Percentiles rank a stretch among this genome's conserved stretches.
These are phyloP conservation scores for Jamesozyma gamospora DNA, from an alignment of 805 yeast genomes.

Conservation along the genomic window DNA sequence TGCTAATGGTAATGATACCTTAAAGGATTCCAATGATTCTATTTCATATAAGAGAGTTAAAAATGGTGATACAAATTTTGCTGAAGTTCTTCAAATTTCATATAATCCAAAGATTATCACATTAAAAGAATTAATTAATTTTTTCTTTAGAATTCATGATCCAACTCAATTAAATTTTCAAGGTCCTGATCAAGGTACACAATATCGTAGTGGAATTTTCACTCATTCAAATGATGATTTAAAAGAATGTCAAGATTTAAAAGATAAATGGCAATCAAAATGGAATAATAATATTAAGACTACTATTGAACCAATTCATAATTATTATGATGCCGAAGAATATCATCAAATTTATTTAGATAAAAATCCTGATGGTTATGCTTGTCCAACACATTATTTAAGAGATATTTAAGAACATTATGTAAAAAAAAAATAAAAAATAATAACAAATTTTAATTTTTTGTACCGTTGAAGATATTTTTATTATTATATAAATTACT, in stretches of 20 bases:
- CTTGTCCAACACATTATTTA: slow-evolving; percentile 80
- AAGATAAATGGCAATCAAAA: slow-evolving; percentile 50
- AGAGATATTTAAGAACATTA: slow-evolving; percentile 36
- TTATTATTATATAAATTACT: no score
- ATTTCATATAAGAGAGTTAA: slow-evolving; percentile 62
- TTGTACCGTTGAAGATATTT: slow-evolving; percentile 11
- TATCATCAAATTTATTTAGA: slow-evolving; percentile 80
- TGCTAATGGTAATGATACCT: slow-evolving; percentile 57
- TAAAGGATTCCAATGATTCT: slow-evolving; percentile 33
- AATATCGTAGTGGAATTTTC: slow-evolving; percentile 79
- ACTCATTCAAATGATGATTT: slow-evolving; percentile 43
- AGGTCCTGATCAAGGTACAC: slow-evolving; percentile 85
- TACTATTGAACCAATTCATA: slow-evolving; percentile 50
- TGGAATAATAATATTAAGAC: slow-evolving; percentile 69
- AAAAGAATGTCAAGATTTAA: slow-evolving; percentile 35
- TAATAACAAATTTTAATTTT: neutral
- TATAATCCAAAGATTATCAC: slow-evolving; percentile 62
- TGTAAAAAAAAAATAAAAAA: neutral
- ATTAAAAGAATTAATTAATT: slow-evolving; percentile 57
- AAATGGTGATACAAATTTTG: slow-evolving; percentile 60
- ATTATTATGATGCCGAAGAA: slow-evolving; percentile 90
- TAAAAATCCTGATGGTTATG: slow-evolving; percentile 77
- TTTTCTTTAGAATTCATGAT: slow-evolving; percentile 88
- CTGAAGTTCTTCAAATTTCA: slow-evolving; percentile 76
- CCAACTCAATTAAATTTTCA: slow-evolving; percentile 79